These are phyloP conservation scores for Candolleomyces eurysporus DNA, from an alignment of 768 basidiomycete species.

Conservation along the genomic window DNA sequence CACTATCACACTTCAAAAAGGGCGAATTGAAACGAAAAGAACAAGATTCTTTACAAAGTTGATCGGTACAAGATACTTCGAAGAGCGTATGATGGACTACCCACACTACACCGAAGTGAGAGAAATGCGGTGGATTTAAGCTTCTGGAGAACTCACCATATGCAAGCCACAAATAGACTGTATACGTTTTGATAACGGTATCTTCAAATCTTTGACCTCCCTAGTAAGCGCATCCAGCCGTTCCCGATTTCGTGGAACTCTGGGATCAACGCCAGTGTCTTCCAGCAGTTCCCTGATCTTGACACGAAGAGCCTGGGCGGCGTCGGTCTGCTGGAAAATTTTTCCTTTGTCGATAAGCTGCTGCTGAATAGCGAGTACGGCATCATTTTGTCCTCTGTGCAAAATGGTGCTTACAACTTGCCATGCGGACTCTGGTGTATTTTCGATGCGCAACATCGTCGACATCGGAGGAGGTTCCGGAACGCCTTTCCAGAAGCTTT, in stretches of 20 bases:
- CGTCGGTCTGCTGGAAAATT: background rate
- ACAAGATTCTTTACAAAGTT: no score
- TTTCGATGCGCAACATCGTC: background rate
- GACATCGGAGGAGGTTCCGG: background rate
- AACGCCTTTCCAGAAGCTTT: background rate
- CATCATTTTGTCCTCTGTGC: background rate
- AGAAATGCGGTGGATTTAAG: no score
- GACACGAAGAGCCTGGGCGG: background rate
- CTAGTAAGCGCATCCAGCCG: background rate
- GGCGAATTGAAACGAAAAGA: no score
- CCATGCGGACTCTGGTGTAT: background rate
- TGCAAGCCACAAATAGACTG: background rate
- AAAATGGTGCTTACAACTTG: background rate
- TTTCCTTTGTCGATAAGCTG: background rate
- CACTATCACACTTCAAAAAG: no score
- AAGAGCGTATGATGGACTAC: no score
- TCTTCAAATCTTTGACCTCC: background rate
- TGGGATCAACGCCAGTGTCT: background rate
- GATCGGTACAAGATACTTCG: no score
- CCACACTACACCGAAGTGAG: no score
- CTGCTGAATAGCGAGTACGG: background rate
- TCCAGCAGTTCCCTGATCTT: background rate
- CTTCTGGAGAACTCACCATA: background rate
- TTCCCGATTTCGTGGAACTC: background rate
- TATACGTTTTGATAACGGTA: background rate